Percentiles rank a stretch among this genome's conserved stretches.
phyloP scores from a whole-genome alignment of 495 filamentous ascomycete genomes.

The Apiosordaria backusii region DNA sequence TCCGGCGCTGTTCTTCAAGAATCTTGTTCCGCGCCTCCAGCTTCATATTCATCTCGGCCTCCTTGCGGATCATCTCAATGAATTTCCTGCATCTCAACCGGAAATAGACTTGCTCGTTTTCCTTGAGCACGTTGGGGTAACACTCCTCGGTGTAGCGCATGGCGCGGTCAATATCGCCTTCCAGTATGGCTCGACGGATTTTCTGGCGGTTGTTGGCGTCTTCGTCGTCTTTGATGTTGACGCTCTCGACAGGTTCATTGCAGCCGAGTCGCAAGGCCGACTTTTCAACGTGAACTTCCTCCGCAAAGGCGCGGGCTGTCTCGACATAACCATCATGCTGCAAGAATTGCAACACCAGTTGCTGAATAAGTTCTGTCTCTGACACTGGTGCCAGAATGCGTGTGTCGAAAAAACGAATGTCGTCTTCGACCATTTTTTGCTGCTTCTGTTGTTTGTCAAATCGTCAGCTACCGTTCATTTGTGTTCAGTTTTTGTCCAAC shows the following conservation, averaged over 20 bases:
- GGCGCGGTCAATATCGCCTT: conserved; percentile 90
- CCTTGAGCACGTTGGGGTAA: conserved; percentile 75
- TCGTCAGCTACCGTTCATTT: neutral
- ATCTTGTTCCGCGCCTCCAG: conserved; percentile 30
- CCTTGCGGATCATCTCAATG: conserved; percentile 89
- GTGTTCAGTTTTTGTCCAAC: neutral
- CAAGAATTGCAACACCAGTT: conserved; percentile 75
- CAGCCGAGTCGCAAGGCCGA: conserved; percentile 57
- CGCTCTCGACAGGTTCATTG: conserved; percentile 51
- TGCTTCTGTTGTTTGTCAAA: conserved; percentile 54
- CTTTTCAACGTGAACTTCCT: conserved; percentile 74
- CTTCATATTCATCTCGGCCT: conserved; percentile 61
- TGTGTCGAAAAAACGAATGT: conserved; percentile 36
- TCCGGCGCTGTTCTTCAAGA: conserved; percentile 10
- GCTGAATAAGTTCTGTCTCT: conserved; percentile 76
- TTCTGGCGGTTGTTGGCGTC: conserved; percentile 79
- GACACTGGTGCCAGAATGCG: conserved; percentile 63
- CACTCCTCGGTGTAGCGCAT: conserved; percentile 73
- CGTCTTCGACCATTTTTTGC: conserved; percentile 46
- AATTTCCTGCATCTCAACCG: conserved; percentile 87
- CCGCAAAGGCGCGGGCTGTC: conserved; percentile 81
- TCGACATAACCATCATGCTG: conserved; percentile 97
- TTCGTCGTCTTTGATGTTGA: conserved; percentile 75
- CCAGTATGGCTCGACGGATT: conserved; percentile 83
- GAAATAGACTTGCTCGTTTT: conserved; percentile 89